Conservation (phyloP, 2,329 filamentous ascomycete species). For the Acarospora socialis region DNA sequence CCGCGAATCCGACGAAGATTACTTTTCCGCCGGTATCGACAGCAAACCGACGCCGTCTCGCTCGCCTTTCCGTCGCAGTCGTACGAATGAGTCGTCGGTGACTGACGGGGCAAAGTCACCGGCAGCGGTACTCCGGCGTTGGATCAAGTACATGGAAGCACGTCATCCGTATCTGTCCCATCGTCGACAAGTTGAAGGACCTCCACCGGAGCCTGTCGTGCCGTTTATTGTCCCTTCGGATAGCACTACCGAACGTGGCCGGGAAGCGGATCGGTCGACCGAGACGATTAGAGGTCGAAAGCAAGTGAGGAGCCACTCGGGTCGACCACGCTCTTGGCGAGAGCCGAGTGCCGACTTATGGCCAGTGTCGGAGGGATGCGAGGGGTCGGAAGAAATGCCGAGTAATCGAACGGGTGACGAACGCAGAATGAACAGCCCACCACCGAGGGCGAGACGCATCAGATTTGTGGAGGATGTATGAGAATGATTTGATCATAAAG, state of each 20-base stretch:
- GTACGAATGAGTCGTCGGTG: not conserved
- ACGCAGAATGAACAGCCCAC: too few species aligned
- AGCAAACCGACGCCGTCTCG: slow-evolving; percentile 8
- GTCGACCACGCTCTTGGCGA: slow-evolving; percentile 11
- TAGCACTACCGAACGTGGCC: slow-evolving; percentile 8
- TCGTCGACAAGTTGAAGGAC: not conserved
- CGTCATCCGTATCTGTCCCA: slow-evolving; percentile 1
- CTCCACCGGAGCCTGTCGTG: not conserved
- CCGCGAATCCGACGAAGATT: slow-evolving; percentile 4
- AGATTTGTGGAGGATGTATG: too few species aligned
- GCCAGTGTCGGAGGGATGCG: slow-evolving; percentile 11
- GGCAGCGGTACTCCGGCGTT: slow-evolving; percentile 9
- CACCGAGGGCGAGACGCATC: too few species aligned
- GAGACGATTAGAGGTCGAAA: slow-evolving; percentile 2
- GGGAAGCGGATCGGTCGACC: slow-evolving; percentile 2
- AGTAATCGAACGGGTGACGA: not conserved
- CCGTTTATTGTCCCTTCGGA: slow-evolving; percentile 5
- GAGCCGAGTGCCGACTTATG: slow-evolving; percentile 12
- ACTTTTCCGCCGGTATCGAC: slow-evolving; percentile 10
- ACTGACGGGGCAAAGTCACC: slow-evolving; percentile 5
- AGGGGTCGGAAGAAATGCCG: slow-evolving; percentile 11
- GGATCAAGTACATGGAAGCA: slow-evolving; percentile 12
- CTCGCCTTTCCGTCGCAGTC: slow-evolving; percentile 6
- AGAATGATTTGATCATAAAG: not conserved
- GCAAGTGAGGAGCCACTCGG: slow-evolving; percentile 1